phyloP scores from a whole-genome alignment of 2,329 filamentous ascomycete species.

The Ceratocystis alfenasii region DNA sequence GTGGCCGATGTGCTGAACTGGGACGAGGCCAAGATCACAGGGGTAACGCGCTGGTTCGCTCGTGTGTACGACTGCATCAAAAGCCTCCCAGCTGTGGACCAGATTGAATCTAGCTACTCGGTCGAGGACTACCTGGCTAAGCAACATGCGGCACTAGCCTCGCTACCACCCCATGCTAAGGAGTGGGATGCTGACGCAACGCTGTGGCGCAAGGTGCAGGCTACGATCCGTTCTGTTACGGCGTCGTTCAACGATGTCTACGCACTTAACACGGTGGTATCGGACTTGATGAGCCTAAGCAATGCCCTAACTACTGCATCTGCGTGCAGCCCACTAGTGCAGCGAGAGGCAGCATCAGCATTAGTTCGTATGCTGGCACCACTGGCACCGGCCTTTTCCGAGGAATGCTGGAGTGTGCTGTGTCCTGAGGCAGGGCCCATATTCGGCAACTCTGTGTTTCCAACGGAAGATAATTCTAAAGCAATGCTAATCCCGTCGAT shows the following conservation, averaged over 20 bases:
- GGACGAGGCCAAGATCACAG: constrained; percentile 72
- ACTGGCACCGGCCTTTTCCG: constrained; percentile 65
- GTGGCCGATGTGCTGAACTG: constrained; percentile 75
- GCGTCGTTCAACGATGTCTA: constrained; percentile 59
- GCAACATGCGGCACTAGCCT: constrained; percentile 27
- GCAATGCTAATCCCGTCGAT: constrained; percentile 29
- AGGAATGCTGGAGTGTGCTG: constrained; percentile 64
- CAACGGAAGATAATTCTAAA: constrained; percentile 39
- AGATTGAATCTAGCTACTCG: constrained; percentile 2
- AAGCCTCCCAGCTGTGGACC: neutral
- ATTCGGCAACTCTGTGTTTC: constrained; percentile 45
- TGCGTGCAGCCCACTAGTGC: constrained; percentile 32
- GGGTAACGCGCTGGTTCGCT: constrained; percentile 68
- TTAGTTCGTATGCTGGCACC: constrained; percentile 66
- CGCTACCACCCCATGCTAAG: constrained; percentile 29
- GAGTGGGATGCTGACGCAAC: constrained; percentile 38
- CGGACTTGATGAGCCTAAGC: constrained; percentile 69
- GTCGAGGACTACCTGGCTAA: constrained; percentile 32
- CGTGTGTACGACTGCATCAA: constrained; percentile 44
- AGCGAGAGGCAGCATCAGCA: constrained; percentile 38
- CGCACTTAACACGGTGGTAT: constrained; percentile 70
- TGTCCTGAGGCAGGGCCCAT: constrained; percentile 31
- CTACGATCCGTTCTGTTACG: constrained; percentile 54
- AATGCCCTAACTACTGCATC: constrained; percentile 46
- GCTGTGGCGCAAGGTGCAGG: constrained; percentile 56